Evolutionary conservation across 768 basidiomycete species (phyloP).

Genomic region (Daedaleopsis nitida): DNA sequence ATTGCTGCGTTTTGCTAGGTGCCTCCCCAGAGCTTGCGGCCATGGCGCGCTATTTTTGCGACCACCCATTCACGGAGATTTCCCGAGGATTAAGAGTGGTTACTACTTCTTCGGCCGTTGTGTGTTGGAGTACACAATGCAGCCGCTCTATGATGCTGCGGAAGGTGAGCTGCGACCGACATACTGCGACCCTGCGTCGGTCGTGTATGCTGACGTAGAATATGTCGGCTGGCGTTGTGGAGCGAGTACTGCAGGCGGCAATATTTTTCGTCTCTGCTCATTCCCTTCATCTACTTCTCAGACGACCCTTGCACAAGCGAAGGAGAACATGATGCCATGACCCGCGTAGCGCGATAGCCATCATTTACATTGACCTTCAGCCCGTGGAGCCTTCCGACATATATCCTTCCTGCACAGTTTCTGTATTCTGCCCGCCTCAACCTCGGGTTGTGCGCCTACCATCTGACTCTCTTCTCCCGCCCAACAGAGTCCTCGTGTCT

Average conservation of each 20-base stretch:
- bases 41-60: constrained; percentile 9
- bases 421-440: constrained; percentile 14
- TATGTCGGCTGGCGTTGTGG: too few relatives aligned
- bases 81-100: constrained; percentile 1
- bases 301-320: not conserved
- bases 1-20: not conserved
- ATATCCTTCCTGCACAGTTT: constrained; percentile 9
- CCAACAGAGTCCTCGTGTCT: not conserved
- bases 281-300: not conserved
- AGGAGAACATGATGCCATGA: not conserved
- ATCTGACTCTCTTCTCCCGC: constrained; percentile 4
- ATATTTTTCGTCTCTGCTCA: not conserved
- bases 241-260: too few relatives aligned
- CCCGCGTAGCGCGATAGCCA: not conserved
- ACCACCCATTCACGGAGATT: not conserved
- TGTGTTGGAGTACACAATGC: not conserved
- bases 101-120: not conserved
- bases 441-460: constrained; percentile 6
- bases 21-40: too few relatives aligned
- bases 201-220: too few relatives aligned
- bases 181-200: not conserved
- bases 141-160: too few relatives aligned
- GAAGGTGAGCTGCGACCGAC: not conserved
- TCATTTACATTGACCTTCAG: not conserved
- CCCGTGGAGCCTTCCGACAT: constrained; percentile 1